Conservation (phyloP, 768 basidiomycete species). For the Crepidotus variabilis region DNA sequence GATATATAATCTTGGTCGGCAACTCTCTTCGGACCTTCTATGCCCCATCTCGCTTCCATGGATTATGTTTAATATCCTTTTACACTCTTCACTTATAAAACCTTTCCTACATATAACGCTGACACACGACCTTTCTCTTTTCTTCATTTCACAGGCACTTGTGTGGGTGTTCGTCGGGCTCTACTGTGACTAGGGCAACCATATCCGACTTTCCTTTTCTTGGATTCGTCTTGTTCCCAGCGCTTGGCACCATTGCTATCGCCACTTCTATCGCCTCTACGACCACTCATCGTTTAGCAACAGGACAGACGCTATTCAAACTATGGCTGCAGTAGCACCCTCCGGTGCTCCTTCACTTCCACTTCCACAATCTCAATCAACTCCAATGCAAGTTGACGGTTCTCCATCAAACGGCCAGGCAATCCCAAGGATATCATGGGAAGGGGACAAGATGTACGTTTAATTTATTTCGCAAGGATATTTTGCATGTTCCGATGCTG, state of each 20-base stretch:
- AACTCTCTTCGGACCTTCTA: not conserved
- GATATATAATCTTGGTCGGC: not conserved
- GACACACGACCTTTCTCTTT: not conserved
- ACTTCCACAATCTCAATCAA: constrained; percentile 17
- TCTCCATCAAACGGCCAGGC: constrained; percentile 14
- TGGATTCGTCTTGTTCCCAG: not conserved
- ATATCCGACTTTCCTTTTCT: no score
- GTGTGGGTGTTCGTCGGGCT: no score
- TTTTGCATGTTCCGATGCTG: constrained; percentile 3
- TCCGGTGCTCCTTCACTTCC: constrained; percentile 5
- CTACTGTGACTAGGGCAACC: no score
- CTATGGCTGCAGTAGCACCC: constrained; percentile 26
- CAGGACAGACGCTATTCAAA: not conserved
- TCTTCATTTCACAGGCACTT: not conserved
- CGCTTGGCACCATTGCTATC: not conserved
- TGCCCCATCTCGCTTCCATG: not conserved
- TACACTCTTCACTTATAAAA: not conserved
- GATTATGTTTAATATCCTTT: not conserved
- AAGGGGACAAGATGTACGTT: constrained; percentile 80
- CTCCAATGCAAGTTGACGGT: constrained; percentile 18
- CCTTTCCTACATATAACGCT: not conserved
- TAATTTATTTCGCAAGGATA: constrained; percentile 5
- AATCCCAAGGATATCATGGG: constrained; percentile 53
- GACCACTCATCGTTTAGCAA: not conserved
- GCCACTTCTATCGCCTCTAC: not conserved